These are phyloP conservation scores for Ustilago curta DNA, from an alignment of 1,284 basidiomycete genomes.

Conservation along the genomic window DNA sequence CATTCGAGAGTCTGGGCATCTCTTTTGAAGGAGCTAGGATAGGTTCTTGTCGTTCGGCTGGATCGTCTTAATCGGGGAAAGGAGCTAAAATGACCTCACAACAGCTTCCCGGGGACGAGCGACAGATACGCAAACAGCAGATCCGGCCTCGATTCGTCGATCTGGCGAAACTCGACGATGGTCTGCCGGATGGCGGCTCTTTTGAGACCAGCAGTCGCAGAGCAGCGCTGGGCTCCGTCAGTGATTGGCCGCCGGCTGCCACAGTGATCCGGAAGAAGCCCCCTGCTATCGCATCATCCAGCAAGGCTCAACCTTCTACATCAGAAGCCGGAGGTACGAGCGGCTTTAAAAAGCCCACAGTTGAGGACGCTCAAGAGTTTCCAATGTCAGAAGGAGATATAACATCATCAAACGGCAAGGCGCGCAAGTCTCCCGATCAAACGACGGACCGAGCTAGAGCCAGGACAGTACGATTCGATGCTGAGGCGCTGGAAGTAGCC, in stretches of 20 bases:
- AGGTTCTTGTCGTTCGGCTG: background rate
- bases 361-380: slow-evolving; percentile 12
- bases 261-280: slow-evolving; percentile 47
- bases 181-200: slow-evolving; percentile 7
- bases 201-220: slow-evolving; percentile 16
- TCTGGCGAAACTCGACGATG: slow-evolving; percentile 52
- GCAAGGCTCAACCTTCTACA: slow-evolving; percentile 4
- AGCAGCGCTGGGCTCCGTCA: slow-evolving; percentile 36
- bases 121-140: slow-evolving; percentile 48
- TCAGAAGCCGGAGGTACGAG: background rate
- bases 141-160: slow-evolving; percentile 57
- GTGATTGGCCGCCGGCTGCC: slow-evolving; percentile 61
- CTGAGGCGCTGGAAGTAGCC: background rate
- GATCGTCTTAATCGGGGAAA: no score
- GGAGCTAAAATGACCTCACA: slow-evolving; percentile 22
- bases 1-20: background rate
- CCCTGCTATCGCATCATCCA: slow-evolving; percentile 33
- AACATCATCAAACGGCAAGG: background rate
- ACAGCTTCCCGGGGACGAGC: slow-evolving; percentile 23
- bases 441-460: background rate
- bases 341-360: slow-evolving; percentile 1
- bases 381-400: background rate
- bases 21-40: background rate
- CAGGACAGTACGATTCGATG: slow-evolving; percentile 20
- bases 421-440: background rate